Evolutionary conservation across 768 basidiomycete genomes (phyloP), one percentile per base, ranked within the genome.

Genomic region (Russula ochroleuca): DNA sequence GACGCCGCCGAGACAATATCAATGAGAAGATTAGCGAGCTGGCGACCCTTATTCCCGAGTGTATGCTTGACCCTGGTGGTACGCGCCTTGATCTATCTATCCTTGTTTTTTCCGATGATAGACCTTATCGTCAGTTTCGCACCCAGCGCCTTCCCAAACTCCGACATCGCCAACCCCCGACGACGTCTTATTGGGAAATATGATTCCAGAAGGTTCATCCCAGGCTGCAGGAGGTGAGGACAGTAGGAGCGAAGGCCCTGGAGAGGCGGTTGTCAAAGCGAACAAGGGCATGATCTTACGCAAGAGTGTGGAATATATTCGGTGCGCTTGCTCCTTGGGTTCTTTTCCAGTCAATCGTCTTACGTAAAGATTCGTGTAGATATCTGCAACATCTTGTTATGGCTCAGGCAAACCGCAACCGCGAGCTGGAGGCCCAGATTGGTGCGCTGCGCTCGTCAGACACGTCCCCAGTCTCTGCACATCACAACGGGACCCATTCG

Each of bases 11-110:
- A 53, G 94, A 97, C 72, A 95, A 94, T 73, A 97, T 97, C 73
- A 97, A 97, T 75, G 94, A 97, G 76, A 92, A 93, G 75, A 97
- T 97, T 69, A 83, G 83, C 43, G 94, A 97, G 73, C 82, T 97
- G 1, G 89, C 94, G 21, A 88, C 88, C 23, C 79, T 97, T 50
- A 88, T 97, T 64, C 94, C 94, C 1, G 93, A 93, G 73, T 87
- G 86, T 69, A 80, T 94, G 75, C 78, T 94, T 45, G 91, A 92
- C 65, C 76, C 80, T 56, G 77, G 78, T 45, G 79, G 77, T 75
- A 69, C 45, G 75, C 64, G 13, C 54, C 28, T 50, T 66, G 62
- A 55, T 40, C 52, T 53, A 55, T 40, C 52, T 53, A 45, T 51
- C 43, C 53, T 57, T 57, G 40, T 59, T 2, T 38, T 50, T 33